Percentiles rank a stretch among this genome's conserved stretches.
phyloP scores from a whole-genome alignment of 305 asterid genomes.

The Fraxinus paxiana region DNA sequence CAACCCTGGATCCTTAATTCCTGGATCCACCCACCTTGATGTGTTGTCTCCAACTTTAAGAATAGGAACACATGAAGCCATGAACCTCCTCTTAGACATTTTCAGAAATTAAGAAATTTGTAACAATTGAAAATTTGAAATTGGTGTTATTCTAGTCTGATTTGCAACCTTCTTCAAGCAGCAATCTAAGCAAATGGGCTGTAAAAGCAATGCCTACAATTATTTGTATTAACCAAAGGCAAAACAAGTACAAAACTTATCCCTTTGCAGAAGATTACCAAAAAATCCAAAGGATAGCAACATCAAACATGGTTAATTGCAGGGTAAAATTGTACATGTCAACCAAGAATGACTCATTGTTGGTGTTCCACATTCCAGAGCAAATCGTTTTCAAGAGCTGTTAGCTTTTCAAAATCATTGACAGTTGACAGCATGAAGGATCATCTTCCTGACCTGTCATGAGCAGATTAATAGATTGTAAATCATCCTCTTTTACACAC shows the following conservation, averaged over 20 bases:
- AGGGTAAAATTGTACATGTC: slow-evolving; percentile 7
- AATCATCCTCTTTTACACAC: background rate
- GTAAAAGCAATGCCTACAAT: background rate
- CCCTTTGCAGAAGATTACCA: background rate
- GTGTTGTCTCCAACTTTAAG: background rate
- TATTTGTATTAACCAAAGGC: background rate
- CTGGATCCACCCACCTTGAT: background rate
- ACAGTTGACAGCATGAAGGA: slow-evolving; percentile 68
- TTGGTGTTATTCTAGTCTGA: background rate
- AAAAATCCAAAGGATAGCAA: background rate
- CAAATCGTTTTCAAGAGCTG: slow-evolving; percentile 3
- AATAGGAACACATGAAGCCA: background rate
- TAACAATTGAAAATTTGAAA: background rate
- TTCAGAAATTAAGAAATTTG: background rate
- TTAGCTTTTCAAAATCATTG: slow-evolving; percentile 53
- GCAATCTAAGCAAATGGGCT: background rate
- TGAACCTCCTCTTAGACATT: background rate
- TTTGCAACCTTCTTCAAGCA: background rate
- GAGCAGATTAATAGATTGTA: background rate
- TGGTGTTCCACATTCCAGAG: background rate
- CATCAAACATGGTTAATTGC: background rate
- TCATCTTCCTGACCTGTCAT: slow-evolving; percentile 84
- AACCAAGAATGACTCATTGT: background rate
- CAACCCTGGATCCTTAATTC: background rate
- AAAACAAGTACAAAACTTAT: background rate